Conservation (phyloP, 2,329 filamentous ascomycete genomes). For the Cercospora sojina region DNA sequence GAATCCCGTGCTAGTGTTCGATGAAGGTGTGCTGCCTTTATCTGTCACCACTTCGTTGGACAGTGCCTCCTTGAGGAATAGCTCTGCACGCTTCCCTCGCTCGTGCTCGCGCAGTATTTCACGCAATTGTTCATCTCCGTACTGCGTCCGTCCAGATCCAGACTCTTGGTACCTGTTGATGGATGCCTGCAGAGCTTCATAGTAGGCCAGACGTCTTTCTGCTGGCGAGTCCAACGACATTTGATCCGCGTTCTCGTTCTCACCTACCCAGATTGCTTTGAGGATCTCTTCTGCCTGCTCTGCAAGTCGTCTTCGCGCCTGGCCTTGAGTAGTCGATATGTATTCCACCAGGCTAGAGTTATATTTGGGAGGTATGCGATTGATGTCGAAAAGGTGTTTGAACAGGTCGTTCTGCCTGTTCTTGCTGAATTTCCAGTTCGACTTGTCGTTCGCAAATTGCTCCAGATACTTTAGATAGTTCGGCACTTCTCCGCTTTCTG, state of each 20-base stretch:
- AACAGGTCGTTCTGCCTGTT: conserved; percentile 82
- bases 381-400: conserved; percentile 57
- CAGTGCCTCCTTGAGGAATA: conserved; percentile 9
- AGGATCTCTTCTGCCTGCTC: conserved; percentile 21
- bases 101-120: conserved; percentile 14
- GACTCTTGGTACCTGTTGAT: conserved; percentile 16
- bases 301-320: conserved; percentile 32
- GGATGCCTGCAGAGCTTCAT: conserved; percentile 11
- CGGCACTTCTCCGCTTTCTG: conserved; percentile 35
- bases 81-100: conserved; percentile 17
- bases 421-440: conserved; percentile 94
- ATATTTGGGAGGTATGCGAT: conserved; percentile 58
- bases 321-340: conserved; percentile 74
- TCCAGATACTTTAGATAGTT: conserved; percentile 74
- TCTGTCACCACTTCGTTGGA: conserved; percentile 11
- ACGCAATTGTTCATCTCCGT: conserved; percentile 18
- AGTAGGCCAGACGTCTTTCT: conserved; percentile 18
- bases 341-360: conserved; percentile 72
- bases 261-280: conserved; percentile 16
- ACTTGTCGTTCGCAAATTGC: conserved; percentile 68
- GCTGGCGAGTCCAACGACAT: conserved; percentile 19
- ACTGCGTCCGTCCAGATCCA: conserved; percentile 18
- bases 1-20: neutral
- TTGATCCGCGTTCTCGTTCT: conserved; percentile 16
- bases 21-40: neutral